Conservation (phyloP, 768 basidiomycete species). For the Mycena sanguinolenta region DNA sequence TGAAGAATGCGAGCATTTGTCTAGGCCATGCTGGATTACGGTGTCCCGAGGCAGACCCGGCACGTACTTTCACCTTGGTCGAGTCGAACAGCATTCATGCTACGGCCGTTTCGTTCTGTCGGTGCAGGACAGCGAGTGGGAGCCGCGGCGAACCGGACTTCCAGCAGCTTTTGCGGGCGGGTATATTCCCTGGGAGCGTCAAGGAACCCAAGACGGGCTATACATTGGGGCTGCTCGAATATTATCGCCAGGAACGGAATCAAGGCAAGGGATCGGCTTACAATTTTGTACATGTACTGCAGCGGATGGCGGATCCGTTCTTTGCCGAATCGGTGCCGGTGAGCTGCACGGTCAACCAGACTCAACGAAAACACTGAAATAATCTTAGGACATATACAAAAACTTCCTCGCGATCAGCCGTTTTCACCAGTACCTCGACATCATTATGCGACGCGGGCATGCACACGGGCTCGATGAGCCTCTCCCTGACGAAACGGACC, state of each 20-base stretch:
- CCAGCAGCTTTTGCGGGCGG: neutral
- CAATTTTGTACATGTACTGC: too few species aligned
- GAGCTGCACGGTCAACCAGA: neutral
- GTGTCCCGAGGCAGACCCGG: neutral
- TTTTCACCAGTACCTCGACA: constrained; percentile 20
- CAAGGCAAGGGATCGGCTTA: too few species aligned
- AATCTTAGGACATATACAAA: constrained; percentile 15
- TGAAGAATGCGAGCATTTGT: neutral
- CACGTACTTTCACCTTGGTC: neutral
- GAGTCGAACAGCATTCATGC: neutral
- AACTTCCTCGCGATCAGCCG: constrained; percentile 26
- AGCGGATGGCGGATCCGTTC: too few species aligned
- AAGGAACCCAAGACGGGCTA: too few species aligned
- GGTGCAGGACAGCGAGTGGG: neutral
- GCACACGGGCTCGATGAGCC: neutral
- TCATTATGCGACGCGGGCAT: constrained; percentile 18
- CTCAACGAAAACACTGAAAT: too few species aligned
- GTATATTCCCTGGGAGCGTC: neutral
- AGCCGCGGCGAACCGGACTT: neutral
- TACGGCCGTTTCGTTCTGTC: neutral
- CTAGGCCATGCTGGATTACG: neutral
- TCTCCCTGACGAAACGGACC: neutral
- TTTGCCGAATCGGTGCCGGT: constrained; percentile 14
- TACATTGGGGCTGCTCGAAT: too few species aligned
- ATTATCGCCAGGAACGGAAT: too few species aligned